A percentile compares a stretch with the other conserved stretches of the same genome.
phyloP scores from a whole-genome alignment of 352 stramenopile genomes.

The Globisporangium lucens region DNA sequence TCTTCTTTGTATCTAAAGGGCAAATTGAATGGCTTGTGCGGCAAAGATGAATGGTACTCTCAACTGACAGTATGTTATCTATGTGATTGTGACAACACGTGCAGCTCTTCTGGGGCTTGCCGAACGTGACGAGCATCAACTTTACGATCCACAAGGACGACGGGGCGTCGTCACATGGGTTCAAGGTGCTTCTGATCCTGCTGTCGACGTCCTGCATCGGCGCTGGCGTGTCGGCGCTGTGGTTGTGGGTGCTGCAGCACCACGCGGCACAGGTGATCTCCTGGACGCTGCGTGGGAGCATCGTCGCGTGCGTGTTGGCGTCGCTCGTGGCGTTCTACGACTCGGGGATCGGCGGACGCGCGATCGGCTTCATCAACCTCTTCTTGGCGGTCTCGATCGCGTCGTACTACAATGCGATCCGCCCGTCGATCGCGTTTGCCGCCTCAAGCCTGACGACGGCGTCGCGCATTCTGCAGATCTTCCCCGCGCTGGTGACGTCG shows the following conservation, averaged over 20 bases:
- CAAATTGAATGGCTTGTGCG: neutral
- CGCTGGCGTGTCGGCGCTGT: slow-evolving; percentile 62
- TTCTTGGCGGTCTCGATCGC: slow-evolving; percentile 65
- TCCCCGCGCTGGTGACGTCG: slow-evolving; percentile 63
- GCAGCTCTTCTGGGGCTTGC: slow-evolving; percentile 72
- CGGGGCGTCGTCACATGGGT: slow-evolving; percentile 54
- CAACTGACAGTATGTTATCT: neutral
- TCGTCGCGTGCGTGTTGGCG: slow-evolving; percentile 47
- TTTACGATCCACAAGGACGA: slow-evolving; percentile 72
- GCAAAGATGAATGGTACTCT: neutral
- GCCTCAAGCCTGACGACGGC: slow-evolving; percentile 73
- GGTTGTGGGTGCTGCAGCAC: slow-evolving; percentile 74
- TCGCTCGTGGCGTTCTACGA: slow-evolving; percentile 62
- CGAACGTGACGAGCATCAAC: slow-evolving; percentile 72
- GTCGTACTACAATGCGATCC: slow-evolving; percentile 64
- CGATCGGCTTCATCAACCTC: slow-evolving; percentile 80
- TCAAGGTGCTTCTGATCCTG: slow-evolving; percentile 73
- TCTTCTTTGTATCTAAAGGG: neutral
- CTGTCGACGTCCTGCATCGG: slow-evolving; percentile 64
- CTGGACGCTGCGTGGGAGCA: slow-evolving; percentile 62
- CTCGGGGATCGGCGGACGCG: slow-evolving; percentile 68
- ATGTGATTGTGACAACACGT: neutral
- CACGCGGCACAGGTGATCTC: slow-evolving; percentile 69
- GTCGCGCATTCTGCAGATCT: slow-evolving; percentile 68
- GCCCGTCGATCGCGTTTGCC: slow-evolving; percentile 73